These are phyloP conservation scores for Ganoderma lucidum DNA, from an alignment of 1,284 basidiomycete genomes.

Conservation along the genomic window DNA sequence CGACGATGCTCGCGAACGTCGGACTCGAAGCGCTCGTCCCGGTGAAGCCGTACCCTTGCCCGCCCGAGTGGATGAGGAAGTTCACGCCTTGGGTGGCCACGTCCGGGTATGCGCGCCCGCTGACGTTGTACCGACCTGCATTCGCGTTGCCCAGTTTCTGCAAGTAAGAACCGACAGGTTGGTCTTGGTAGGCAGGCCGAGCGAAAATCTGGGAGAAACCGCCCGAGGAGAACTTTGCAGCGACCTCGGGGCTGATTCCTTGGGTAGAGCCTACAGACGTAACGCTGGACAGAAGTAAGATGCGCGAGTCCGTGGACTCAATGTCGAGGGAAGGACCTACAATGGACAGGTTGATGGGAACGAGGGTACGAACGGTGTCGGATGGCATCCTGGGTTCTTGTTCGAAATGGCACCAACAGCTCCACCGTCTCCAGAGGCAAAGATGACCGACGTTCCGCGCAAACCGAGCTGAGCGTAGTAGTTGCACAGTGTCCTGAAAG, in stretches of 20 bases:
- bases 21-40: conserved; percentile 46
- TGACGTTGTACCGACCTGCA: conserved; percentile 62
- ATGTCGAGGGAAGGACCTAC: conserved; percentile 24
- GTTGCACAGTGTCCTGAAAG: conserved; percentile 29
- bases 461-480: conserved; percentile 55
- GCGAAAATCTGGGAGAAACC: conserved; percentile 40
- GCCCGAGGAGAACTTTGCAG: conserved; percentile 50
- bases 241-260: conserved; percentile 53
- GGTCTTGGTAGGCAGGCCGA: conserved; percentile 25
- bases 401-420: conserved; percentile 61
- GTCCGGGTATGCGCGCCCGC: conserved; percentile 33
- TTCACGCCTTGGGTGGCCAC: conserved; percentile 39
- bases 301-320: background rate
- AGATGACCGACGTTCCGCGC: conserved; percentile 66
- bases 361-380: conserved; percentile 61
- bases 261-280: conserved; percentile 64
- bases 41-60: conserved; percentile 53
- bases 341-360: conserved; percentile 72
- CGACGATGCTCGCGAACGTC: conserved; percentile 64
- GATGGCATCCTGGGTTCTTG: conserved; percentile 46
- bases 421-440: conserved; percentile 68
- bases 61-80: conserved; percentile 62
- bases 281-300: conserved; percentile 55
- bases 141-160: background rate
- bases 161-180: conserved; percentile 20